phyloP scores from a whole-genome alignment of 305 asterid species.

The Fraxinus nigra region DNA sequence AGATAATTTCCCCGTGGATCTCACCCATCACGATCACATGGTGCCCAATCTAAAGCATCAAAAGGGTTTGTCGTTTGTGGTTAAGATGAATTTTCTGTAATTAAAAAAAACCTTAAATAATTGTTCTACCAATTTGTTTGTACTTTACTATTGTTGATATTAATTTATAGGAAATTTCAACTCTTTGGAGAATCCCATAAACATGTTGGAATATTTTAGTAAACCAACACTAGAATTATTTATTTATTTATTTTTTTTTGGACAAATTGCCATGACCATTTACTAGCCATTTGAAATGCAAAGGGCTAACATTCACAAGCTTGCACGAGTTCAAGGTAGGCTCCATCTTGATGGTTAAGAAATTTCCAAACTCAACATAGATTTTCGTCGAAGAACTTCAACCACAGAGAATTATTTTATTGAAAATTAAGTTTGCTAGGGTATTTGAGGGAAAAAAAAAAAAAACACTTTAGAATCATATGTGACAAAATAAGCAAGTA shows the following conservation, averaged over 20 bases:
- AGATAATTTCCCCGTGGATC: not conserved
- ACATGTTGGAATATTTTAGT: not conserved
- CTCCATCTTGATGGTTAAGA: not conserved
- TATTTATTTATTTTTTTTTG: too few species aligned
- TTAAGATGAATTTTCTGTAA: not conserved
- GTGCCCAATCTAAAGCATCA: not conserved
- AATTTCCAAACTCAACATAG: not conserved
- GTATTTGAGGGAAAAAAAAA: too few species aligned
- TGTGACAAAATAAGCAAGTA: not conserved
- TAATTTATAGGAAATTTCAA: not conserved
- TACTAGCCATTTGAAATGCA: not conserved
- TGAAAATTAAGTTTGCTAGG: not conserved
- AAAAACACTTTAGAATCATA: not conserved
- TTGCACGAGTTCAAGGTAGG: not conserved
- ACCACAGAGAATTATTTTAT: not conserved
- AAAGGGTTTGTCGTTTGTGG: not conserved
- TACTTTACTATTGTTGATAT: not conserved
- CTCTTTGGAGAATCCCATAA: not conserved
- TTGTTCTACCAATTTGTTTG: not conserved
- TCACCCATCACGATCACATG: not conserved
- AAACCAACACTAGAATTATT: too few species aligned
- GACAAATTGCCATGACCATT: not conserved
- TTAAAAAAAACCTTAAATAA: not conserved
- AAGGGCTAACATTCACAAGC: not conserved
- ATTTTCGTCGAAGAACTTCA: not conserved